Base-by-base conservation (phyloP, 805 yeast genomes). In the Saccharomycopsis sp. region DNA sequence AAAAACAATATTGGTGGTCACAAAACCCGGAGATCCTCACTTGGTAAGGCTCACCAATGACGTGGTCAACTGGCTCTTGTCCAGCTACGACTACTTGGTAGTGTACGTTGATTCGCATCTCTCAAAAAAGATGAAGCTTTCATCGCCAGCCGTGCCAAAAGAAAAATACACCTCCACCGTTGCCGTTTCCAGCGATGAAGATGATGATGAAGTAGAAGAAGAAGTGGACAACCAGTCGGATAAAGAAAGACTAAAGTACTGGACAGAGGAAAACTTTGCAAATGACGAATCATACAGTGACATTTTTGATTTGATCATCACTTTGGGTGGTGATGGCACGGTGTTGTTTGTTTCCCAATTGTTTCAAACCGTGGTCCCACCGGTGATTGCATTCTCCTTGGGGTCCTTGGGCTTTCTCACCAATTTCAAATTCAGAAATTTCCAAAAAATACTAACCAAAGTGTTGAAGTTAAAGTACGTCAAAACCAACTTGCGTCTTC, bases 1-100 rank as follows among this genome's bases (percentile, higher is more conserved):
- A 15, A 69, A 71, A 34, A 75, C 83, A 13, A 74, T 86, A 15
- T 69, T 86, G 75, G 74, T 86, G 10, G 87, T 87, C 15, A 86
- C 95, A n/a, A 86, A 86, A 58, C 92, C 94, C 1, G 68, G 94
- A 41, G 96, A 87, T 56, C 78, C 81, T 51, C 77, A 86, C 5
- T 62, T 87, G 39, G 75, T 82, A 5, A 77, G 74, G 52, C 62
- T 85, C 34, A 83, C 95, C 0, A 67, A 89, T 43, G 92, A 83
- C 52, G 64, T 87, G 49, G 78, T 85, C 1, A 85, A 76, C 52
- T 87, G 92, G 89, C 58, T 86, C 21, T 56, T 86, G 30, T 51
- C 56, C 15, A 54, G 54, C 8, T 63, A 58, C 46, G 58, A 60
- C 2, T 59, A 56, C 20, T 50, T 72, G 6, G 63, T 58, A 1